Evolutionary conservation across 2,329 filamentous ascomycete genomes (phyloP).

Genomic region (Scolecobasidium constrictum): DNA sequence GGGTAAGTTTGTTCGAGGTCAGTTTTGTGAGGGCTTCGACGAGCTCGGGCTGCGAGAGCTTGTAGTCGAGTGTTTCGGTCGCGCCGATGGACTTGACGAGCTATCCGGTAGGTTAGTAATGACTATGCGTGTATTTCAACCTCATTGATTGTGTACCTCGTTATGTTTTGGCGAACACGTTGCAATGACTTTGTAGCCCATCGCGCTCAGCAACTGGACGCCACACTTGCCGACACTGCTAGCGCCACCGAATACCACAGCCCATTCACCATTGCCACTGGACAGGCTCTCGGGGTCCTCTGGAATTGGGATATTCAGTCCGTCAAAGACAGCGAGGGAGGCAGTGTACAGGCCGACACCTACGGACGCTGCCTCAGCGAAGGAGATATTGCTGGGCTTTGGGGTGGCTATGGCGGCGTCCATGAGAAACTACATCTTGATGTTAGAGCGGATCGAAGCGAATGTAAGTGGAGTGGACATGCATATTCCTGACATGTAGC

Average conservation of each 20-base stretch:
- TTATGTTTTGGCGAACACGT: constrained; percentile 21
- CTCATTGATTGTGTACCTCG: constrained; percentile 10
- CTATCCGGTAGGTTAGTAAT: too few species aligned
- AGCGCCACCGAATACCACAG: constrained; percentile 22
- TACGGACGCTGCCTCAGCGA: constrained; percentile 19
- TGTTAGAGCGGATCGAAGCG: constrained; percentile 8
- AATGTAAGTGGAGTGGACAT: neutral
- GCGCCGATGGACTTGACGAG: constrained; percentile 20
- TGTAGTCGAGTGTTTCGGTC: constrained; percentile 21
- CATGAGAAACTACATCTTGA: constrained; percentile 18
- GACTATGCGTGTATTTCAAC: too few species aligned
- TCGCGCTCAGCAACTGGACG: constrained; percentile 19
- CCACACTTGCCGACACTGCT: constrained; percentile 22
- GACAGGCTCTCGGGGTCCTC: constrained; percentile 13
- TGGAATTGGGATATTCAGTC: constrained; percentile 15
- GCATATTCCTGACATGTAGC: constrained; percentile 19
- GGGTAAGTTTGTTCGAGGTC: constrained; percentile 18
- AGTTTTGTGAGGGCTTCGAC: constrained; percentile 17
- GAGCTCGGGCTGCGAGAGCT: constrained; percentile 17
- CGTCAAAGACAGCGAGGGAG: constrained; percentile 15
- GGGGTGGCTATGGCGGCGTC: constrained; percentile 19
- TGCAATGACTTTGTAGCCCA: constrained; percentile 22
- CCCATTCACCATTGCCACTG: constrained; percentile 18
- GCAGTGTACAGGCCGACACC: constrained; percentile 18
- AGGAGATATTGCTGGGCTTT: constrained; percentile 19